phyloP scores from a whole-genome alignment of 129 eudicot species.

The Flaveria bidentis region DNA sequence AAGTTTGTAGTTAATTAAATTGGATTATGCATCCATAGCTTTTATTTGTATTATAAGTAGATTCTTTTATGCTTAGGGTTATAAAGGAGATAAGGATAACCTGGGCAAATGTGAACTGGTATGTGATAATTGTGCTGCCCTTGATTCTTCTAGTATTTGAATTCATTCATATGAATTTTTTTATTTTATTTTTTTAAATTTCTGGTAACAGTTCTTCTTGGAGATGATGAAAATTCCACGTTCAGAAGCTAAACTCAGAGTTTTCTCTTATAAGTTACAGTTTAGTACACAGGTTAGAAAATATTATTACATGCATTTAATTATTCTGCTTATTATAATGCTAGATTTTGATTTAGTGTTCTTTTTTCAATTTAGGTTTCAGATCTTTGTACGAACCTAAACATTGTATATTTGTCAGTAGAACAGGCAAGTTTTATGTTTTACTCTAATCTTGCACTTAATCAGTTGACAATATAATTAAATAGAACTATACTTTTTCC shows the following conservation, averaged over 20 bases:
- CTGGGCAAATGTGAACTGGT: slow-evolving; percentile 95
- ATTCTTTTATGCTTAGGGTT: slow-evolving; percentile 55
- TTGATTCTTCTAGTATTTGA: not conserved
- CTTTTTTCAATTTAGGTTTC: slow-evolving; percentile 50
- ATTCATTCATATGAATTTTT: slow-evolving; percentile 12
- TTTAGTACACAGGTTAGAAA: slow-evolving; percentile 68
- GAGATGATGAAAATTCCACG: slow-evolving; percentile 92
- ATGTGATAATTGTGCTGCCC: slow-evolving; percentile 8
- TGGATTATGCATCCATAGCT: not conserved
- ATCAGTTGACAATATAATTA: slow-evolving; percentile 14
- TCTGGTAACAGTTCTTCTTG: slow-evolving; percentile 62
- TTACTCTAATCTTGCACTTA: slow-evolving; percentile 11
- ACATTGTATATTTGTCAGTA: slow-evolving; percentile 61
- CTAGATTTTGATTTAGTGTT: slow-evolving; percentile 11
- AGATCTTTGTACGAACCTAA: slow-evolving; percentile 61
- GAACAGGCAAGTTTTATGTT: slow-evolving; percentile 51
- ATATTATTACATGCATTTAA: slow-evolving; percentile 13
- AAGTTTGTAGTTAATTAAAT: not conserved
- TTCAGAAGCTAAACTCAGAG: slow-evolving; percentile 78
- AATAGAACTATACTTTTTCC: slow-evolving; percentile 15
- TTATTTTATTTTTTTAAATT: not conserved
- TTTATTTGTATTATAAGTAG: slow-evolving; percentile 23
- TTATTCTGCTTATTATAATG: slow-evolving; percentile 12
- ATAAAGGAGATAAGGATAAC: slow-evolving; percentile 67
- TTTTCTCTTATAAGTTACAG: slow-evolving; percentile 83